phyloP scores from a whole-genome alignment of 371 early-diverging fungal genomes.

The Entomophthora muscae region DNA sequence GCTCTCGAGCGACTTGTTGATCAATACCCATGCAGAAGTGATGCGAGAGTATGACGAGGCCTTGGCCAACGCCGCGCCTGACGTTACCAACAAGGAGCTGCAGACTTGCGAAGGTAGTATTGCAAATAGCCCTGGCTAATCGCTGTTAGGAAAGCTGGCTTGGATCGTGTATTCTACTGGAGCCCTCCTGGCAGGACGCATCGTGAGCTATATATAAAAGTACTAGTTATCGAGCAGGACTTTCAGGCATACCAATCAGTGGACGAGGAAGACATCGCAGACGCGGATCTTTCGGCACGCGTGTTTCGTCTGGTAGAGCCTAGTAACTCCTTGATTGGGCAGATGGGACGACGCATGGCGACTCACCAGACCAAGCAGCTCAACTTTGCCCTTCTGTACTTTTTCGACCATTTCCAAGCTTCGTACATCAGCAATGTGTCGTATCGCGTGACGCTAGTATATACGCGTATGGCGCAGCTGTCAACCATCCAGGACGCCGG shows the following conservation, averaged over 20 bases:
- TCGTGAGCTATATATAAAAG: slow-evolving; percentile 18
- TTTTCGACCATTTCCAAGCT: slow-evolving; percentile 4
- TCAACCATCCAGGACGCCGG: not conserved
- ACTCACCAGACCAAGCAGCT: not conserved
- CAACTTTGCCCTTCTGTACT: slow-evolving; percentile 10
- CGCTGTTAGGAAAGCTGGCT: slow-evolving; percentile 35
- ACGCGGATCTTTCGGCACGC: slow-evolving; percentile 39
- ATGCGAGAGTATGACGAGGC: not conserved
- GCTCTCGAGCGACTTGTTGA: not conserved
- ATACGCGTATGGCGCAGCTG: not conserved
- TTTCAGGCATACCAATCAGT: not conserved
- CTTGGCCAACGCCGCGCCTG: not conserved
- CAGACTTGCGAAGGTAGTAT: not conserved
- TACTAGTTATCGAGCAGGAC: not conserved
- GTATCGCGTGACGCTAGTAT: not conserved
- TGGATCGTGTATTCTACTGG: slow-evolving; percentile 71
- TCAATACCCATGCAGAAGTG: not conserved
- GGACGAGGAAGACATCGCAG: slow-evolving; percentile 32
- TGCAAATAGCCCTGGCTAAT: not conserved
- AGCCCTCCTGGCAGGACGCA: slow-evolving; percentile 38
- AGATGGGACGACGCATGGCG: slow-evolving; percentile 3
- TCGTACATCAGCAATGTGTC: not conserved
- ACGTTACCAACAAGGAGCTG: not conserved
- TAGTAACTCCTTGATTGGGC: slow-evolving; percentile 19
- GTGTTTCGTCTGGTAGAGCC: slow-evolving; percentile 34